Percentiles rank a stretch among this genome's conserved stretches.
Conservation (phyloP, 345 rosid genomes). For the Anastatica hierochuntica region DNA sequence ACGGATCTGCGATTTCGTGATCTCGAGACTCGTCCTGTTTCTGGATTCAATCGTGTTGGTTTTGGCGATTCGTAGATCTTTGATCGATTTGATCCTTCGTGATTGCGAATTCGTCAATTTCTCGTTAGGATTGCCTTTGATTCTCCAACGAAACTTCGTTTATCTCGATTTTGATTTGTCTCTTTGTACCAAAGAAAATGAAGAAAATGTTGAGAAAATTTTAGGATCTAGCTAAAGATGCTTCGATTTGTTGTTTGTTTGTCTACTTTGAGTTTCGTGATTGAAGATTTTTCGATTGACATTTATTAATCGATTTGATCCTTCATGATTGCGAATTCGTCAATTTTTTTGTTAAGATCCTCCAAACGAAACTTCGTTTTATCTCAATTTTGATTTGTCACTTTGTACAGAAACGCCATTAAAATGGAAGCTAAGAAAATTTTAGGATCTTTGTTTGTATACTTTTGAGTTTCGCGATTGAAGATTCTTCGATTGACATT, state of each 20-base stretch:
- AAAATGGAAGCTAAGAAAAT: too few relatives aligned
- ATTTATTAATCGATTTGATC: background rate
- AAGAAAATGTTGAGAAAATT: too few relatives aligned
- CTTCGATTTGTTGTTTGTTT: background rate
- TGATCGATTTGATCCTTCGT: background rate
- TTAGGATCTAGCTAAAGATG: background rate
- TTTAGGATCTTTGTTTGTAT: background rate
- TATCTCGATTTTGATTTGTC: background rate
- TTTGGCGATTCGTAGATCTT: background rate
- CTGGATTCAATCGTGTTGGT: background rate
- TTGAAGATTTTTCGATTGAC: background rate
- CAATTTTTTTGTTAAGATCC: background rate
- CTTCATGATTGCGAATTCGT: too few relatives aligned
- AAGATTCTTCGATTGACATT: background rate
- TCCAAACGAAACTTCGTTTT: background rate
- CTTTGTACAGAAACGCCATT: too few relatives aligned
- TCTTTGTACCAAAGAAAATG: too few relatives aligned
- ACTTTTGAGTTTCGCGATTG: background rate
- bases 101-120: too few relatives aligned
- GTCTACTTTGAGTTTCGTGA: background rate
- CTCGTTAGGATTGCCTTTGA: background rate
- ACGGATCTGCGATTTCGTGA: constrained; percentile 15
- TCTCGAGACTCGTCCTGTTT: background rate
- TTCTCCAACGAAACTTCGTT: background rate
- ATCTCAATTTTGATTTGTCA: background rate